Conservation (phyloP, 768 basidiomycete species). For the Xerocomus potaroensis region DNA sequence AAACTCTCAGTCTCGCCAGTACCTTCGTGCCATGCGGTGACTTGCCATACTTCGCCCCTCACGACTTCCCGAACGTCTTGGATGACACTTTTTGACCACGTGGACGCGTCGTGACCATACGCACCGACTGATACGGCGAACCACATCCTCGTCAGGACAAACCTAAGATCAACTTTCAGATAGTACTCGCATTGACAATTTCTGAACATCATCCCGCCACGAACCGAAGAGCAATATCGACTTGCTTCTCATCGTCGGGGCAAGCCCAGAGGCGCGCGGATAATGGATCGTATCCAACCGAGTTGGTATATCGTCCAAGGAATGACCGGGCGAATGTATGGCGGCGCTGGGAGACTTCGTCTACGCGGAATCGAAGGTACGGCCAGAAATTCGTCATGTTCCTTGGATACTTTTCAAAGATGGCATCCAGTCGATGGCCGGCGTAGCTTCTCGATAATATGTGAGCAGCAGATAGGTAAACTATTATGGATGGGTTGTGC, state of each 20-base stretch:
- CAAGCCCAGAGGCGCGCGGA: constrained; percentile 51
- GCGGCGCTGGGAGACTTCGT: constrained; percentile 39
- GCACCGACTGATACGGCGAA: constrained; percentile 55
- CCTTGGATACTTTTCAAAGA: constrained; percentile 37
- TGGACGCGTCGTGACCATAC: constrained; percentile 25
- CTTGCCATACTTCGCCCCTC: constrained; percentile 55
- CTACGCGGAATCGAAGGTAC: constrained; percentile 51
- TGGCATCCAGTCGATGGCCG: constrained; percentile 43
- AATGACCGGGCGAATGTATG: constrained; percentile 46
- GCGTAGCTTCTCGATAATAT: constrained; percentile 44
- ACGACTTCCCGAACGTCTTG: constrained; percentile 51
- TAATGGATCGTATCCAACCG: constrained; percentile 35
- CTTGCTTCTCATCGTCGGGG: constrained; percentile 56
- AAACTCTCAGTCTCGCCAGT: constrained; percentile 31
- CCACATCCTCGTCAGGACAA: constrained; percentile 59
- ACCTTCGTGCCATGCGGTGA: constrained; percentile 32
- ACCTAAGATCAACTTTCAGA: constrained; percentile 38
- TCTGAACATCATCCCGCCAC: constrained; percentile 9
- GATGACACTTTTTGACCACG: constrained; percentile 38
- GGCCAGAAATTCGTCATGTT: constrained; percentile 69
- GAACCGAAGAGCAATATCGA: constrained; percentile 54
- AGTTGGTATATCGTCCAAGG: constrained; percentile 33
- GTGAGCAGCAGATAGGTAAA: constrained; percentile 56
- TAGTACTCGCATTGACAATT: background rate
- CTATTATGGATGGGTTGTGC: constrained; percentile 31